Percentiles rank a stretch among this genome's conserved stretches.
Evolutionary conservation across 305 asterid genomes (phyloP).

Genomic region (Ajuga reptans): DNA sequence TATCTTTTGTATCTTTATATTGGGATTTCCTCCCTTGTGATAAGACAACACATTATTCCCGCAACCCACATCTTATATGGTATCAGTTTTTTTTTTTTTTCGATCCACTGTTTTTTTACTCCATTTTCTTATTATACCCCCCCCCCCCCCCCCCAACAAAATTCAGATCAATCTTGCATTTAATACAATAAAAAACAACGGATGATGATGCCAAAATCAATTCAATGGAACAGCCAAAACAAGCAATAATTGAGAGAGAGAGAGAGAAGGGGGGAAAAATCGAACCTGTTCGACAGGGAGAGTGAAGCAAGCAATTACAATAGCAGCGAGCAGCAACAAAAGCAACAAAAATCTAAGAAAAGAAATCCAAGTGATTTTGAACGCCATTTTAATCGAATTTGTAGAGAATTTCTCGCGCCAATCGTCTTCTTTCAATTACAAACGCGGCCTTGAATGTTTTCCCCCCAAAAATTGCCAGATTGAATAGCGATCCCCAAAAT

Average conservation of each 20-base stretch:
- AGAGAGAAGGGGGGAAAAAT: no score
- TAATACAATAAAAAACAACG: no score
- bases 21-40: no score
- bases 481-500: conserved; percentile 15
- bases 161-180: no score
- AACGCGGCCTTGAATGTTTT: conserved; percentile 46
- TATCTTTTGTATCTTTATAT: no score
- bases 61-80: no score
- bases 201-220: neutral
- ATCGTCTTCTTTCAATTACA: conserved; percentile 16
- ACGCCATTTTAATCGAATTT: conserved; percentile 39
- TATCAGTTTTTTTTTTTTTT: no score
- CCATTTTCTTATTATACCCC: no score
- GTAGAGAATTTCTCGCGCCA: conserved; percentile 35
- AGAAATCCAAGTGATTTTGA: conserved; percentile 44
- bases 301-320: conserved; percentile 69
- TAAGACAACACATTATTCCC: no score
- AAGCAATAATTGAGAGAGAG: neutral
- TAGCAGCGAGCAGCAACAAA: conserved; percentile 47
- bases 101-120: no score
- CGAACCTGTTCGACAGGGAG: conserved; percentile 78
- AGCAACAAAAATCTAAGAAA: conserved; percentile 42
- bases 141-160: no score
- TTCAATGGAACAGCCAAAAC: neutral
- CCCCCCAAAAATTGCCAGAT: conserved; percentile 55